Evolutionary conservation across 805 yeast species (phyloP).

Genomic region (Brettanomyces custersianus): DNA sequence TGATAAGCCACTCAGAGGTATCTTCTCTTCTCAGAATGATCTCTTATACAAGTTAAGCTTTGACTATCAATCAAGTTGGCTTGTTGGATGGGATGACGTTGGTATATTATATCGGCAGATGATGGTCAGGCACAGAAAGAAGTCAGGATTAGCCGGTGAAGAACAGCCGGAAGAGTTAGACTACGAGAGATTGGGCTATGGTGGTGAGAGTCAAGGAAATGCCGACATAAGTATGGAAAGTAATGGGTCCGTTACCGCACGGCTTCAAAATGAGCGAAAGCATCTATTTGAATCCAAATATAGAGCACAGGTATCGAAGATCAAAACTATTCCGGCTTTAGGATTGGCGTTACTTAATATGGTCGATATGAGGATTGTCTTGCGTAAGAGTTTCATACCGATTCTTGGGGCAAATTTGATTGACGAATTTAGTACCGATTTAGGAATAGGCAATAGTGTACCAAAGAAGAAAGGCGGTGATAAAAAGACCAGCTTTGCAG

Average conservation of each 20-base stretch:
- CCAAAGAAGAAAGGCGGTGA: constrained; percentile 8
- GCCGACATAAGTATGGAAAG: background rate
- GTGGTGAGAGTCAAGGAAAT: background rate
- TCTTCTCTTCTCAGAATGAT: constrained; percentile 15
- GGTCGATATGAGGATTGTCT: constrained; percentile 39
- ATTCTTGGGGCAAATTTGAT: constrained; percentile 25
- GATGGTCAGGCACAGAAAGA: constrained; percentile 6
- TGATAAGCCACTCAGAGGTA: constrained; percentile 38
- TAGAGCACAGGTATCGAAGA: constrained; percentile 24
- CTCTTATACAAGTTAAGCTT: constrained; percentile 31
- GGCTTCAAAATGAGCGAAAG: constrained; percentile 18
- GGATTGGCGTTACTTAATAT: constrained; percentile 49
- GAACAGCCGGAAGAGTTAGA: constrained; percentile 11
- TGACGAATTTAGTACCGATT: constrained; percentile 25
- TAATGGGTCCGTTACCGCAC: constrained; percentile 15
- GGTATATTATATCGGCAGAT: constrained; percentile 24
- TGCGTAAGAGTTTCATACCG: constrained; percentile 35
- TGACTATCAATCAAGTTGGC: constrained; percentile 64
- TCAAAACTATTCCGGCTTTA: constrained; percentile 38
- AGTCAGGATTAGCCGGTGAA: background rate
- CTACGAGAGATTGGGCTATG: constrained; percentile 6
- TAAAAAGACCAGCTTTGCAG: constrained; percentile 13
- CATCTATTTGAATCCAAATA: constrained; percentile 22
- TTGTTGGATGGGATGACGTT: constrained; percentile 62
- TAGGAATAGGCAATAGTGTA: constrained; percentile 21